Evolutionary conservation across 1,284 basidiomycete species (phyloP), one percentile per base, ranked within the genome.

Genomic region (Melampsora larici-populina): DNA sequence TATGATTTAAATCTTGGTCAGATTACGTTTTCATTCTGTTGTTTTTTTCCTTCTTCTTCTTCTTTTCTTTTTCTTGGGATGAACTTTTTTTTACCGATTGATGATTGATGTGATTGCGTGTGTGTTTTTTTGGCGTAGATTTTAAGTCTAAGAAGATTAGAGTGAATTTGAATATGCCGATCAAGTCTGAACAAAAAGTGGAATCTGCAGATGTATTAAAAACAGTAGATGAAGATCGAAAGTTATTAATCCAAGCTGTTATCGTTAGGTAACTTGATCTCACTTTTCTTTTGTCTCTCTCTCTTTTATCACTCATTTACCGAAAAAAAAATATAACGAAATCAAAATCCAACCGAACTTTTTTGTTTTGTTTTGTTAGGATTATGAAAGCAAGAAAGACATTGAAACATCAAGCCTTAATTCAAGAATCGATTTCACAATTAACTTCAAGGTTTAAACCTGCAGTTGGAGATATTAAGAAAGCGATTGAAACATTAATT

Each of bases 91-190:
- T 6, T 63, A 46, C 40, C 46, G 36, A 8, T 8, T 33, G 66
- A 36, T 67, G 33, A 17, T 66, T 40, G 26, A 33, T 36, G n/a
- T n/a, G 18, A 26, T 18, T 64, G 62, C 18, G 21, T 65, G 8
- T 65, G 63, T 31, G 2, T 65, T 18, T 40, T 33, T 65, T 33
- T 63, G 29, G 2, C 36, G 0, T 78, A 93, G 92, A 88, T 83
- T 98, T 96, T 89, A 97, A 95, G 86, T 93, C 92, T 24, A 98
- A 98, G 88, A 98, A 97, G 88, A 93, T 95, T 79, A 89, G 92
- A 79, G 92, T 99, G 75, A 93, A 94, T 81, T 87, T 99, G 77
- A 98, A 99, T 85, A 88, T 91, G 83, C 93, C 94, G 0, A 92
- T 99, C 85, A 95, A 94, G 86, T 89, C 93, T 0, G 96, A 98